Evolutionary conservation across 208 protist species (phyloP).

Genomic region (Borovskyia barvae): DNA sequence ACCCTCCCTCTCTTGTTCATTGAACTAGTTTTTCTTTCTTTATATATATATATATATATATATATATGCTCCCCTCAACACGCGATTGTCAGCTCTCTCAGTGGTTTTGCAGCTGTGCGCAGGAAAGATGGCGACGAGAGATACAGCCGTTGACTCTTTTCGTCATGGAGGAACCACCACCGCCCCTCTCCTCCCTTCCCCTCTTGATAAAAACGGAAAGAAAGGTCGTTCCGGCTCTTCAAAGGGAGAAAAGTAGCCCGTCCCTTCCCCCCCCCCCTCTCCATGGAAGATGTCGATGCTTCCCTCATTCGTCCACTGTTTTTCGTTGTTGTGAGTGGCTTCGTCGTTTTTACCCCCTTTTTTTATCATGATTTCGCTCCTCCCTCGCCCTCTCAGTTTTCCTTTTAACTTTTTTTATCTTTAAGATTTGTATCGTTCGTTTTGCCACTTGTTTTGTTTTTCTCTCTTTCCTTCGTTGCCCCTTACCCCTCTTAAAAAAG

Average conservation of each 20-base stretch:
- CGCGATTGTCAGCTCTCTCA: no score
- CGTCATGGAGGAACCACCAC: no score
- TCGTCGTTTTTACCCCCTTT: background rate
- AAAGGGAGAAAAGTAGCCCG: no score
- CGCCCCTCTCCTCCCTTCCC: no score
- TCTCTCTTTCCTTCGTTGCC: background rate
- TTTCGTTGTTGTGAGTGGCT: background rate
- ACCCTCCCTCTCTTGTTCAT: conserved; percentile 1
- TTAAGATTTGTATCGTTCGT: conserved; percentile 1
- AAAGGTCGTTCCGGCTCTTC: no score
- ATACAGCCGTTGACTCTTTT: no score
- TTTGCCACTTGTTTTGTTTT: background rate
- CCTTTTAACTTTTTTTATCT: conserved; percentile 4
- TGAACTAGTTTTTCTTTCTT: background rate
- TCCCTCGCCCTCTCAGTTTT: background rate
- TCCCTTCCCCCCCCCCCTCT: no score
- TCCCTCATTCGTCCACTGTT: background rate
- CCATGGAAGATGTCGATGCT: no score
- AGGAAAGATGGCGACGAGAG: no score
- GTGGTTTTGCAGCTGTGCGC: no score
- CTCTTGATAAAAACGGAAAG: no score
- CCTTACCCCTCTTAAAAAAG: background rate
- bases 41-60: background rate
- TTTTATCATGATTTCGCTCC: conserved; percentile 4
- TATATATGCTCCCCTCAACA: no score